Base-by-base conservation (phyloP, 1,139 yeast genomes). In the Pichia sp. region DNA sequence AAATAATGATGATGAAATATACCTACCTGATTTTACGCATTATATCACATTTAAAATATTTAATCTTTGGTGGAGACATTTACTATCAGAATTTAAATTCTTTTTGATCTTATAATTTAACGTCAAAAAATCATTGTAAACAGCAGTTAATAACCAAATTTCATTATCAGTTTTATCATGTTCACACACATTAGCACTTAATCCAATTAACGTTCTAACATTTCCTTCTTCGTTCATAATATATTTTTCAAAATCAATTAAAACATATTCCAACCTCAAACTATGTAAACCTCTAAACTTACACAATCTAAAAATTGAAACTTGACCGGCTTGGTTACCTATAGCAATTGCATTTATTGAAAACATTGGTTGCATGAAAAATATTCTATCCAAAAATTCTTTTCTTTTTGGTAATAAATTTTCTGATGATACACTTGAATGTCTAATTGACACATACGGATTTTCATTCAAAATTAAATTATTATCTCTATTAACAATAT, bases 321-420 rank as follows among this genome's bases (percentile, higher is more conserved):
- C 72, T n/a, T 74, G 61, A 0, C 89, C 88, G 45, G 74, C 73
- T 53, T 82, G 88, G 0, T 82, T 68, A 0, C 74, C 82, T 0
- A 73, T 77, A 6, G 81, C 64, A 22, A 76, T 67, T 36, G 81
- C 75, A 51, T 74, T 74, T 6, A 83, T 60, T 50, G 77, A 77
- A 0, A 83, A 82, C 1, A 83, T 71, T 6, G 78, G 55, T 24
- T 66, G 62, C 1, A 76, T 66, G 3, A 83, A 70, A 29, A 81
- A 78, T 12, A 82, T 64, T 42, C 89, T 62, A 56, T 81, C 77
- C 4, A 49, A 38, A 34, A 46, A 49, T 4, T 37, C 16, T 15
- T 13, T 39, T 3, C 35, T 18, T 6, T 34, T 12, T 18, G 51
- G 48, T 23, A 38, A 4, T 23, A 37, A 24, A 13, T 24, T 25